Evolutionary conservation across 176 grass and related monocot species (phyloP), one percentile per base, ranked within the genome.

Genomic region (Oropetium thomaeum): DNA sequence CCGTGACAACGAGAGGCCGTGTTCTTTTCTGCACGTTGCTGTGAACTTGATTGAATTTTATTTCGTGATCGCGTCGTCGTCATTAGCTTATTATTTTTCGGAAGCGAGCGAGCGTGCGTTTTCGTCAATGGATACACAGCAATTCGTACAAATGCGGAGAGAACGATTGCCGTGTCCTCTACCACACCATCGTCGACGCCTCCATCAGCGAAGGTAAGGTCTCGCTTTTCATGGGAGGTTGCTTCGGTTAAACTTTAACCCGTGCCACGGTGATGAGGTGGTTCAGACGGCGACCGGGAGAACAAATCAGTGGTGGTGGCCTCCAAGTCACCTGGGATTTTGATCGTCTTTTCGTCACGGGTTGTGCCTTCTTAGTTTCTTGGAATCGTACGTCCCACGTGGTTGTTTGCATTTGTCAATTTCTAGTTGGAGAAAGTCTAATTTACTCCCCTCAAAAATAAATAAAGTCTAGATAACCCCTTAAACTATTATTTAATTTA

Each of bases 321-420:
- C 75, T 31, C 62, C 61, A n/a, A 44, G 85, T 79, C 80, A 55
- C 75, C 69, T 8, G 83, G 80, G 53, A 10, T 51, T 43, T 68
- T 4, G 17, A n/a, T 9, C 53, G 48, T 79, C 79, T 40, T 79
- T 83, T 41, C 27, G 60, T 28, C 62, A 32, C 25, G 80, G 34
- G 33, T n/a, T n/a, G n/a, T 65, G 54, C 53, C 19, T 61, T 10
- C 42, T 0, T n/a, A n/a, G 17, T 4, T 59, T 22, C 34, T 3
- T 5, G 77, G 68, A 45, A 58, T 75, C 44, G n/a, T n/a, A n/a
- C n/a, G n/a, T n/a, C n/a, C n/a, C n/a, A n/a, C n/a, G n/a, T 10
- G 80, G 62, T 70, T 43, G 81, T 75, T 80, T 58, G 13, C 63
- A 75, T 80, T 84, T 65, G n/a, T n/a, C n/a, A n/a, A n/a, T 19